Evolutionary conservation across 1,284 basidiomycete species (phyloP).

Genomic region (Tylopilus orsonianus): DNA sequence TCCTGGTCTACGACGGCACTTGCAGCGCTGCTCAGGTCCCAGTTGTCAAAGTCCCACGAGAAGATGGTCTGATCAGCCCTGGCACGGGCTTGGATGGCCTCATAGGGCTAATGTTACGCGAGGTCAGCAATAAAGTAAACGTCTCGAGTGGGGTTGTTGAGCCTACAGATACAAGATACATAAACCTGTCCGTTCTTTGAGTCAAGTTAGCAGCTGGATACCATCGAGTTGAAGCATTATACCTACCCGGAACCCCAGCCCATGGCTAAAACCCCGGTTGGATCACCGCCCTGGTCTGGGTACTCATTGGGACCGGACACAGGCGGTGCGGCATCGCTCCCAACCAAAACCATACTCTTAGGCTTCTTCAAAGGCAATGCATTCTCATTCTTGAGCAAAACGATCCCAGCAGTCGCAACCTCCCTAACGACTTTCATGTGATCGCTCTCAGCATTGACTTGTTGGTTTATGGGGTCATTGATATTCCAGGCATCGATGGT

Average conservation of each 20-base stretch:
- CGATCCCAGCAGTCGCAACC: slow-evolving; percentile 68
- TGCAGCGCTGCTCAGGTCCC: slow-evolving; percentile 31
- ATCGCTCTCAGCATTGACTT: slow-evolving; percentile 63
- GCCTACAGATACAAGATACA: slow-evolving; percentile 40
- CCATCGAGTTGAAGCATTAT: background rate
- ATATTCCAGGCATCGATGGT: slow-evolving; percentile 54
- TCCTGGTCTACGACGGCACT: slow-evolving; percentile 28
- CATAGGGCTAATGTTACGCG: slow-evolving; percentile 32
- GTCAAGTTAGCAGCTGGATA: background rate
- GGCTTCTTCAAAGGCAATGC: slow-evolving; percentile 53
- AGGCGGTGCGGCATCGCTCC: slow-evolving; percentile 59
- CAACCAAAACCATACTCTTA: slow-evolving; percentile 35
- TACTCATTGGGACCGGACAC: slow-evolving; percentile 58
- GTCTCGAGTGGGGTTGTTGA: background rate
- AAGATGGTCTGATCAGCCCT: slow-evolving; percentile 34
- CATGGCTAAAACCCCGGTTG: slow-evolving; percentile 56
- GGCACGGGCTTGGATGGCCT: slow-evolving; percentile 39
- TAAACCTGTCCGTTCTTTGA: slow-evolving; percentile 38
- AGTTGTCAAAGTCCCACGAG: slow-evolving; percentile 39
- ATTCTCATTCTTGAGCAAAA: slow-evolving; percentile 74
- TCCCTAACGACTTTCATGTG: slow-evolving; percentile 59
- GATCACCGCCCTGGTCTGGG: slow-evolving; percentile 46
- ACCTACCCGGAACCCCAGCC: slow-evolving; percentile 62
- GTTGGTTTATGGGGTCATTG: slow-evolving; percentile 46
- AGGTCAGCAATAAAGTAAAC: background rate